Percentiles rank a stretch among this genome's conserved stretches.
These are phyloP conservation scores for Lipomyces yamadae DNA, from an alignment of 805 yeast species.

Conservation along the genomic window DNA sequence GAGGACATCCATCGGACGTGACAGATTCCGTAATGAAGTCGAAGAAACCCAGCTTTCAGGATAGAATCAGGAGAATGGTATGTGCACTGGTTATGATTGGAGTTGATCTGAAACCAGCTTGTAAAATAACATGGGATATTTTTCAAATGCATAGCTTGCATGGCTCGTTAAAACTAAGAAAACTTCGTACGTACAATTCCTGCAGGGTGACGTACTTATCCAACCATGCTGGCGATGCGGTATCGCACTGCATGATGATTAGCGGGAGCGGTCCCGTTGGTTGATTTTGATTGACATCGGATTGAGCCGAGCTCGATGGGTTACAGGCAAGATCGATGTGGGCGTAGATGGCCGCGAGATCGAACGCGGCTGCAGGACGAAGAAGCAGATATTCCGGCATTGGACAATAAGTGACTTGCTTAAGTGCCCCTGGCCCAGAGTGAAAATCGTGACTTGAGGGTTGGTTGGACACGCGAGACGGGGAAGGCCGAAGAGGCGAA, in stretches of 20 bases:
- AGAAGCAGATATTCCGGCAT: conserved; percentile 7
- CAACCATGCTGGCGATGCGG: neutral
- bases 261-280: conserved; percentile 3
- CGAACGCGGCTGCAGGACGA: conserved; percentile 7
- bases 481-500: neutral
- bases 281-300: neutral
- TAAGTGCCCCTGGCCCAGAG: too few species aligned
- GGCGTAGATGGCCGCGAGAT: conserved; percentile 7
- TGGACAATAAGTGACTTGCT: neutral
- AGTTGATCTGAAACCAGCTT: too few species aligned
- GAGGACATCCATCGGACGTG: too few species aligned
- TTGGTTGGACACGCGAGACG: neutral
- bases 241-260: conserved; percentile 3
- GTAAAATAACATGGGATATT: neutral
- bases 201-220: neutral
- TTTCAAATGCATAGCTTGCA: neutral
- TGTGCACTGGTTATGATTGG: too few species aligned
- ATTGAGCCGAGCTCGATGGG: neutral
- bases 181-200: neutral
- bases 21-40: too few species aligned
- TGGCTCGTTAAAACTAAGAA: too few species aligned
- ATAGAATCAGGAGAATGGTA: too few species aligned
- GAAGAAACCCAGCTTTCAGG: too few species aligned
- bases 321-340: conserved; percentile 5
- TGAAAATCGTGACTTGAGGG: too few species aligned